Conservation (phyloP, 495 filamentous ascomycete genomes). For the Daldinia grandis region DNA sequence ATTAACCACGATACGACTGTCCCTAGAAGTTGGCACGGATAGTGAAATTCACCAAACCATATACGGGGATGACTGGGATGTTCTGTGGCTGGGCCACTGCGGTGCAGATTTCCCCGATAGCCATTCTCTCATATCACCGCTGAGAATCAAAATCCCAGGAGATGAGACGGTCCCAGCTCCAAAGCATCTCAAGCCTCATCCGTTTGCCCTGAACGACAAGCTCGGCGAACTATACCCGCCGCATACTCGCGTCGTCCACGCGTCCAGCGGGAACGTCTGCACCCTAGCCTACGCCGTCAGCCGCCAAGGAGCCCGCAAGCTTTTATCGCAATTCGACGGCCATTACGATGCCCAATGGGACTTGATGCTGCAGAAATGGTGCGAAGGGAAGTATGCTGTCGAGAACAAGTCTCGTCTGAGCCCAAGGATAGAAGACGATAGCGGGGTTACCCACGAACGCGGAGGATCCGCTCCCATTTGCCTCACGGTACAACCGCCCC, state of each 20-base stretch:
- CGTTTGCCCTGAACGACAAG: slow-evolving; percentile 53
- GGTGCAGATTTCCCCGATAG: slow-evolving; percentile 52
- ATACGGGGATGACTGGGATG: slow-evolving; percentile 59
- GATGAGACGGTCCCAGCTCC: slow-evolving; percentile 54
- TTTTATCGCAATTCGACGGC: slow-evolving; percentile 51
- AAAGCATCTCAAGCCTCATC: slow-evolving; percentile 54
- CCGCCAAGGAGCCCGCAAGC: slow-evolving; percentile 53
- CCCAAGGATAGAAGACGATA: background rate
- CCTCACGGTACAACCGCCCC: slow-evolving; percentile 57
- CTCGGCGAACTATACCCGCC: slow-evolving; percentile 50
- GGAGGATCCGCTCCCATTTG: slow-evolving; percentile 42
- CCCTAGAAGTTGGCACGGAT: background rate
- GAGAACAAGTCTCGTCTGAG: background rate
- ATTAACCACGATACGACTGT: slow-evolving; percentile 10
- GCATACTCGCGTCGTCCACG: slow-evolving; percentile 57
- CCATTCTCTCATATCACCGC: slow-evolving; percentile 22
- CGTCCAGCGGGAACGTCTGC: slow-evolving; percentile 51
- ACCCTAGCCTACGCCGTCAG: slow-evolving; percentile 59
- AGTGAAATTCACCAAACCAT: slow-evolving; percentile 2
- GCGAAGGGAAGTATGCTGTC: slow-evolving; percentile 44
- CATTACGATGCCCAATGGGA: slow-evolving; percentile 55
- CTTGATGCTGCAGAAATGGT: slow-evolving; percentile 57
- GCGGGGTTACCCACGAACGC: background rate
- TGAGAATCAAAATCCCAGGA: slow-evolving; percentile 45
- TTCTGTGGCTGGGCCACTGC: slow-evolving; percentile 62